A percentile compares a stretch with the other conserved stretches of the same genome.
Conservation (phyloP, 140 eudicot genomes). For the Cichorium intybus region DNA sequence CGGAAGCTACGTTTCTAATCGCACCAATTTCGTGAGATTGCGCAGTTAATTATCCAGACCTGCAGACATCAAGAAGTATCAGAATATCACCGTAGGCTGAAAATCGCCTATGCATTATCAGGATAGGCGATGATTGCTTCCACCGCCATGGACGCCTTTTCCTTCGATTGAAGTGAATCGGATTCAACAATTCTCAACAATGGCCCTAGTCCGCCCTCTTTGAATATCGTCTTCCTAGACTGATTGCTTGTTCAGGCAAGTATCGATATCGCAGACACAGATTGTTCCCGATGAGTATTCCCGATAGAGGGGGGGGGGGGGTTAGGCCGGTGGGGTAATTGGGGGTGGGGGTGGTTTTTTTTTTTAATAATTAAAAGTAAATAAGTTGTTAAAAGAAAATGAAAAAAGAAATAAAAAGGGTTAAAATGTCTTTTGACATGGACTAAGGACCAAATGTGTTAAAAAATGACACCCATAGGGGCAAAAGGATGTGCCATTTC, state of each 20-base stretch:
- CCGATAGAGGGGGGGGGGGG: too few relatives aligned
- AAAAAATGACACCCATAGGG: too few relatives aligned
- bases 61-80: conserved; percentile 56
- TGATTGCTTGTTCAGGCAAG: conserved; percentile 52
- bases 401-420: too few relatives aligned
- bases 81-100: conserved; percentile 80
- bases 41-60: conserved; percentile 52
- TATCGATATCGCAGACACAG: conserved; percentile 54
- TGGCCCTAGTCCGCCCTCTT: conserved; percentile 83
- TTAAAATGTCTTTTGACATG: too few relatives aligned
- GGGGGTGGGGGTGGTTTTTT: too few relatives aligned
- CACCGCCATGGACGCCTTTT: conserved; percentile 70
- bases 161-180: conserved; percentile 50
- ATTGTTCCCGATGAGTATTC: conserved; percentile 50
- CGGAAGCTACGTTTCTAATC: conserved; percentile 53
- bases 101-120: conserved; percentile 84
- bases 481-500: too few relatives aligned
- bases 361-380: too few relatives aligned
- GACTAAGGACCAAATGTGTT: too few relatives aligned
- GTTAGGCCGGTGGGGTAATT: too few relatives aligned
- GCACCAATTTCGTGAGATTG: conserved; percentile 73
- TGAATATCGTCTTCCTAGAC: conserved; percentile 59
- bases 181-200: conserved; percentile 56
- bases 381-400: too few relatives aligned
- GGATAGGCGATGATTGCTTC: conserved; percentile 71